These are phyloP conservation scores for Allium sativum DNA, from an alignment of 106 monocot genomes.

Conservation along the genomic window DNA sequence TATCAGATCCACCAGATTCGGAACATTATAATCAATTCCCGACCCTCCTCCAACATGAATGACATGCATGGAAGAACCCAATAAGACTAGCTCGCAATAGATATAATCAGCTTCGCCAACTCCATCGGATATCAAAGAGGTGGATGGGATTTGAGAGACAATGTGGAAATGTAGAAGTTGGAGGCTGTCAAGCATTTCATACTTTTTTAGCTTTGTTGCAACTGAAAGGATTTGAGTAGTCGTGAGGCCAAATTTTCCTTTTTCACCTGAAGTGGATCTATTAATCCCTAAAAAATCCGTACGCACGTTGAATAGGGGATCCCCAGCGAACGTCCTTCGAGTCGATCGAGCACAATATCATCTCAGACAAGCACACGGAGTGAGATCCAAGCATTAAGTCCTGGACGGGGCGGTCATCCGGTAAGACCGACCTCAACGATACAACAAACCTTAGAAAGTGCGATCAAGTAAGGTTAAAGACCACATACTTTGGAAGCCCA, in stretches of 20 bases:
- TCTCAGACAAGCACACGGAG: too few relatives aligned
- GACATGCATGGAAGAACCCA: slow-evolving; percentile 53
- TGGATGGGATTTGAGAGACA: slow-evolving; percentile 71
- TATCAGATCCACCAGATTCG: slow-evolving; percentile 43
- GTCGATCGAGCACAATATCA: too few relatives aligned
- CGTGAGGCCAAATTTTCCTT: slow-evolving; percentile 71
- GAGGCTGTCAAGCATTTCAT: slow-evolving; percentile 73
- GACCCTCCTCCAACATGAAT: slow-evolving; percentile 75
- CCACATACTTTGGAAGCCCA: too few relatives aligned
- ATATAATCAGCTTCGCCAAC: slow-evolving; percentile 66
- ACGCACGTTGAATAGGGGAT: too few relatives aligned
- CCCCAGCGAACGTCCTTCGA: too few relatives aligned
- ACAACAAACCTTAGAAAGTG: too few relatives aligned
- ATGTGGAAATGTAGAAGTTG: slow-evolving; percentile 81
- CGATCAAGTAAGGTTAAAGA: too few relatives aligned
- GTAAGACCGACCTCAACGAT: too few relatives aligned
- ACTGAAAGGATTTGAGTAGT: slow-evolving; percentile 54
- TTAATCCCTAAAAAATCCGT: too few relatives aligned
- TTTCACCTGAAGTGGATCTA: slow-evolving; percentile 74
- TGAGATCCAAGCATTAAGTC: too few relatives aligned
- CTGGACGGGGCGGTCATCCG: too few relatives aligned
- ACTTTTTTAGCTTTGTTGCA: slow-evolving; percentile 27
- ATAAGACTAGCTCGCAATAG: slow-evolving; percentile 56
- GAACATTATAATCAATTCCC: slow-evolving; percentile 72
- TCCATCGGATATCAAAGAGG: slow-evolving; percentile 33